These are phyloP conservation scores for Parafenestella ontariensis DNA, from an alignment of 2,329 filamentous ascomycete genomes.

Conservation along the genomic window DNA sequence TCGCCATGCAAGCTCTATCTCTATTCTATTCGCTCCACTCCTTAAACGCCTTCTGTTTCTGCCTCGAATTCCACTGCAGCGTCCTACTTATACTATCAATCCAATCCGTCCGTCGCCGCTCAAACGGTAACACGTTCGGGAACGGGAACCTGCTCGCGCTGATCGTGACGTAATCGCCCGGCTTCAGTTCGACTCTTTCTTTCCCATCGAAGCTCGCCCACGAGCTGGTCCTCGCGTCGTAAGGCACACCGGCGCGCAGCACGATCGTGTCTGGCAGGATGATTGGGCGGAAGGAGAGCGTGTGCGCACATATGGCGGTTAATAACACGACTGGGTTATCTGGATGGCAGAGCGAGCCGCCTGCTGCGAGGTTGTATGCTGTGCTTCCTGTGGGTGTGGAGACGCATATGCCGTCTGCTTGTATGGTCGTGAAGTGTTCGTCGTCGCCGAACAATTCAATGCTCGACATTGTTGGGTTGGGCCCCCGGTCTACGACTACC, in stretches of 20 bases:
- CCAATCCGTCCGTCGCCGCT: constrained; percentile 77
- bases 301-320: constrained; percentile 93
- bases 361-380: constrained; percentile 93
- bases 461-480: constrained; percentile 91
- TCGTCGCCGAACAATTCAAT: constrained; percentile 95
- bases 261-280: constrained; percentile 97
- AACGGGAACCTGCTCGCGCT: constrained; percentile 83
- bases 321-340: constrained; percentile 97
- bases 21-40: constrained; percentile 34
- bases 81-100: constrained; percentile 81
- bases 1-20: neutral
- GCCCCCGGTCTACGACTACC: constrained; percentile 92
- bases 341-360: constrained; percentile 93
- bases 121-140: constrained; percentile 74
- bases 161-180: constrained; percentile 85
- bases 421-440: constrained; percentile 91
- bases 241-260: constrained; percentile 90
- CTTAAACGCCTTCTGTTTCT: constrained; percentile 70
- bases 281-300: constrained; percentile 93
- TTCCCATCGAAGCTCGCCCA: constrained; percentile 99
- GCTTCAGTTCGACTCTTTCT: constrained; percentile 74
- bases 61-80: constrained; percentile 80
- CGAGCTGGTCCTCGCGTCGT: constrained; percentile 83
- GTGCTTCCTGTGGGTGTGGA: constrained; percentile 95
- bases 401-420: constrained; percentile 91